These are phyloP conservation scores for Xerocomus spinulosus DNA, from an alignment of 768 basidiomycete species.

Conservation along the genomic window DNA sequence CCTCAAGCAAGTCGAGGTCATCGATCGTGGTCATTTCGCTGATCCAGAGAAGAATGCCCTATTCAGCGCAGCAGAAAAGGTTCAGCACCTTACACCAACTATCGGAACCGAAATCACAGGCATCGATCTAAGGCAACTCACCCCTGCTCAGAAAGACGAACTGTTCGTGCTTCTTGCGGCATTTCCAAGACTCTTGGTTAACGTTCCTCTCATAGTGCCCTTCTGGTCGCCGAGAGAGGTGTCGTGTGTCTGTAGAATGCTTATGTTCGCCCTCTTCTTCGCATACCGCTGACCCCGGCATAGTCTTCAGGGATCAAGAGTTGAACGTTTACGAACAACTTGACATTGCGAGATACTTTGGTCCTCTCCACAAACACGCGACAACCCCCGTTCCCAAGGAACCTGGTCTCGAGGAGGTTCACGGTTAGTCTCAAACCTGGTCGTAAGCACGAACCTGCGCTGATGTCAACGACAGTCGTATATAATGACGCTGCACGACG, in stretches of 20 bases:
- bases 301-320: conserved; percentile 75
- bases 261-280: neutral
- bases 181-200: conserved; percentile 2
- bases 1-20: conserved; percentile 51
- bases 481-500: conserved; percentile 64
- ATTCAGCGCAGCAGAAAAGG: conserved; percentile 59
- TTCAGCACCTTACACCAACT: conserved; percentile 62
- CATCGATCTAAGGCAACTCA: conserved; percentile 66
- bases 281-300: neutral
- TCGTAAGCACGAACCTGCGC: neutral
- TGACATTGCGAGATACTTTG: conserved; percentile 66
- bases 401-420: conserved; percentile 72
- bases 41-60: conserved; percentile 66
- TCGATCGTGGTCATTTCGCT: conserved; percentile 63
- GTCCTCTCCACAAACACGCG: conserved; percentile 78
- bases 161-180: conserved; percentile 42
- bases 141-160: conserved; percentile 70
- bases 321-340: conserved; percentile 65
- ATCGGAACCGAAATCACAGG: conserved; percentile 76
- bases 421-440: conserved; percentile 40
- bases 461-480: conserved; percentile 44
- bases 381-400: conserved; percentile 71
- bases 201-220: conserved; percentile 41
- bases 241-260: conserved; percentile 56
- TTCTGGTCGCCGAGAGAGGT: conserved; percentile 70